Evolutionary conservation across 768 basidiomycete genomes (phyloP), one percentile per base, ranked within the genome.

Genomic region (Mycena amicta): DNA sequence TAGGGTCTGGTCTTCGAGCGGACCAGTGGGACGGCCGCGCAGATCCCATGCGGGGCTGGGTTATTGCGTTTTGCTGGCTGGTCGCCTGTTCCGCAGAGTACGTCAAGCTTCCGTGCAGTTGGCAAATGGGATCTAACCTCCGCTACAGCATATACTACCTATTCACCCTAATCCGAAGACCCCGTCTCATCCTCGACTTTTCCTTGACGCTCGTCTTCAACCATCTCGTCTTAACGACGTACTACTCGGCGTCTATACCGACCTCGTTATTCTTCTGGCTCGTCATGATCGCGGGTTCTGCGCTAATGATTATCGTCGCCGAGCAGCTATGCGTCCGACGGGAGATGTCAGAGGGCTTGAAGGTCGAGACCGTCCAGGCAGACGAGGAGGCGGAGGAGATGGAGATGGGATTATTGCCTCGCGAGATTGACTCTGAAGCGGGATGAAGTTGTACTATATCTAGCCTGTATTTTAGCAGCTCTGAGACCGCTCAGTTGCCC

Each of bases 171-270:
- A 81, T 99, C 71, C 89, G 94, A 47, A 84, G 93, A 47, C 97
- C 97, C 33, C 92, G 96, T 22, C 83, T 96, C 66, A 90, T 98
- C 68, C 88, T 99, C 65, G 97, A 99, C 75, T 97, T 97, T 74
- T 81, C 93, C 8, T 72, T 96, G 59, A 98, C 97, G 0, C 83
- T 98, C 49, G 75, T 92, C 49, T 92, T 96, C 80, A 92, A 88
- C 70, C 97, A 99, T 72, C 77, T 96, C 57, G 88, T 98, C 55
- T 77, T 98, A 60, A 96, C 97, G 53, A 95, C 93, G 33, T 98
- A 98, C 75, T 94, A 93, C 71, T 85, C 93, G 2, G 84, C 86
- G 13, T 80, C 85, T 15, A 72, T 92, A 62, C 97, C 97, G 5
- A 92, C 92, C 0, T 95, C 93, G 1, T 70, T 92, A 31, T 98